Evolutionary conservation across 169 alveolate genomes (phyloP).

Genomic region (Plasmodium chabaudi): DNA sequence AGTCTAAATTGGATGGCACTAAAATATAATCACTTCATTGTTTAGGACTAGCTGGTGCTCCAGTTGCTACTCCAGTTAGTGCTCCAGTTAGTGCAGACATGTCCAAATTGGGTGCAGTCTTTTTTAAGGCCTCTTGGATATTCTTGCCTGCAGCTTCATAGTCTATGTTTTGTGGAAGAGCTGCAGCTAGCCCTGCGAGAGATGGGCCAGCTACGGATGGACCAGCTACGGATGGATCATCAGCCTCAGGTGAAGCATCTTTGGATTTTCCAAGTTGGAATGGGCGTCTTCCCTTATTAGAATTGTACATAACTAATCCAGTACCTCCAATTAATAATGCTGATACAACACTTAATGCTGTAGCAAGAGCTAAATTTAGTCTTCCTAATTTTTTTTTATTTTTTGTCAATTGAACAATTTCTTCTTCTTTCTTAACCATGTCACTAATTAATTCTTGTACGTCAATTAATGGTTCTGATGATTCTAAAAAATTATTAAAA

Average conservation of each 20-base stretch:
- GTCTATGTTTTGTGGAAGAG: too few relatives aligned
- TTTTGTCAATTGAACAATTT: slow-evolving; percentile 18
- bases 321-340: slow-evolving; percentile 32
- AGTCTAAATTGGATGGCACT: too few relatives aligned
- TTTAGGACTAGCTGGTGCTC: too few relatives aligned
- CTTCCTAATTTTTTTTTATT: slow-evolving; percentile 4
- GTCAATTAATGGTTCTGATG: slow-evolving; percentile 35
- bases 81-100: too few relatives aligned
- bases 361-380: slow-evolving; percentile 22
- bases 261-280: slow-evolving; percentile 4
- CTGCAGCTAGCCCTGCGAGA: too few relatives aligned
- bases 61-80: too few relatives aligned
- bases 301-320: slow-evolving; percentile 52
- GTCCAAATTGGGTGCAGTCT: too few relatives aligned
- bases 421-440: slow-evolving; percentile 64
- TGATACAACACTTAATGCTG: slow-evolving; percentile 44
- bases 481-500: slow-evolving; percentile 9
- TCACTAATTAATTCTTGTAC: slow-evolving; percentile 46
- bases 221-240: background rate
- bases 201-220: too few relatives aligned
- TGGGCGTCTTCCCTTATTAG: slow-evolving; percentile 53
- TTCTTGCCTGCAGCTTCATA: background rate
- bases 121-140: background rate
- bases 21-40: too few relatives aligned
- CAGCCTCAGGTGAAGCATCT: too few relatives aligned